Conservation (phyloP, 805 yeast species). For the Sugiyamaella qingdaonensis region DNA sequence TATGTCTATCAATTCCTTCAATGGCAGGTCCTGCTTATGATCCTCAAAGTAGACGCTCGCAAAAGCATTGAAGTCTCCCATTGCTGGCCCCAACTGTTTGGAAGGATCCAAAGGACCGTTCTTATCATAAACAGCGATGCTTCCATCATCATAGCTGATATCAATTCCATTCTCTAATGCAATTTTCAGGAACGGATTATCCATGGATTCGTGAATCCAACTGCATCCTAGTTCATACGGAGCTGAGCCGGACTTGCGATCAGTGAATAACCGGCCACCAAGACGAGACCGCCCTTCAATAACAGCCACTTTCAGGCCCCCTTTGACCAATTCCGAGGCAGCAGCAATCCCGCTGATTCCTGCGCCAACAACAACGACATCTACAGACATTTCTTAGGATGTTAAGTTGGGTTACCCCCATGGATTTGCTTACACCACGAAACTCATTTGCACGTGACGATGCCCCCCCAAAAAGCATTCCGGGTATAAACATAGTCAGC, state of each 20-base stretch:
- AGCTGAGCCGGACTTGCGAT: slow-evolving; percentile 32
- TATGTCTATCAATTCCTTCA: slow-evolving; percentile 45
- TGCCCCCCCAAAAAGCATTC: too few species aligned
- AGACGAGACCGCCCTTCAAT: slow-evolving; percentile 63
- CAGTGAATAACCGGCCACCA: slow-evolving; percentile 64
- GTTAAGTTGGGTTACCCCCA: too few species aligned
- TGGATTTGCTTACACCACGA: too few species aligned
- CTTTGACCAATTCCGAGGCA: slow-evolving; percentile 46
- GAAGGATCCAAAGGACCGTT: slow-evolving; percentile 34
- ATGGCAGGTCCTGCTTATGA: slow-evolving; percentile 46
- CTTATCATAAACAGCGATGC: slow-evolving; percentile 30
- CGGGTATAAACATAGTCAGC: too few species aligned
- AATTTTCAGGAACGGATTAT: slow-evolving; percentile 58
- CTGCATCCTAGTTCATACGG: slow-evolving; percentile 69
- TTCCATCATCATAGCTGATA: slow-evolving; percentile 60
- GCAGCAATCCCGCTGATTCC: slow-evolving; percentile 77
- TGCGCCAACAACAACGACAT: slow-evolving; percentile 61
- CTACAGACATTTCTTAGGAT: slow-evolving; percentile 2
- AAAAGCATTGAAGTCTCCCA: slow-evolving; percentile 54
- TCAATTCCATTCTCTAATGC: slow-evolving; percentile 33
- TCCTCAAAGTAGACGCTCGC: slow-evolving; percentile 61
- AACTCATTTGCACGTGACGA: too few species aligned
- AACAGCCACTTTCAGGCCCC: slow-evolving; percentile 47
- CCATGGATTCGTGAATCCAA: slow-evolving; percentile 84
- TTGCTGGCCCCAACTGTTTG: slow-evolving; percentile 32